Conservation (phyloP, 2,329 filamentous ascomycete species). For the Claviceps citrina region DNA sequence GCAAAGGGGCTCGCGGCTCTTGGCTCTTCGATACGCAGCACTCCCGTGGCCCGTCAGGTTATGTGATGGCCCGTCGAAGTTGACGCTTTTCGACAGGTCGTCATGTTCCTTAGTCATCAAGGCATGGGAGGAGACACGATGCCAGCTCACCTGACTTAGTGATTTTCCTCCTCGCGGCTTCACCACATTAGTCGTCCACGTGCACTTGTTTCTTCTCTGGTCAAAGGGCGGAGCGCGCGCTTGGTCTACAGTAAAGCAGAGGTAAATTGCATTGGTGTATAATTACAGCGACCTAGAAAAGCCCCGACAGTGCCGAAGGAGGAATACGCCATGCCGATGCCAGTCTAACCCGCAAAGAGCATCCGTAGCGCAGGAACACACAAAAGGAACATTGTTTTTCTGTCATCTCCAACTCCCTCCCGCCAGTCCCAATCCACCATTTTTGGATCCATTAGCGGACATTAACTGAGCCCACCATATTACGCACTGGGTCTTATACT, state of each 20-base stretch:
- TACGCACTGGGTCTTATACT: constrained; percentile 17
- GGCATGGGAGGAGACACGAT: neutral
- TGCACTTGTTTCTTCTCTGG: no score
- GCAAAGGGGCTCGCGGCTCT: neutral
- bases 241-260: constrained; percentile 14
- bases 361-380: constrained; percentile 24
- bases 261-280: constrained; percentile 44
- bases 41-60: neutral
- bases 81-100: no score
- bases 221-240: no score
- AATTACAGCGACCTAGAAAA: constrained; percentile 46
- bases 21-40: neutral
- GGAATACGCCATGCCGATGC: constrained; percentile 33
- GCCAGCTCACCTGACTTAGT: neutral
- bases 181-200: no score
- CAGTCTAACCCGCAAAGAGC: constrained; percentile 32
- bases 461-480: constrained; percentile 21
- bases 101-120: constrained; percentile 5
- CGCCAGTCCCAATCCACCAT: constrained; percentile 31
- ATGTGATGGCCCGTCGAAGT: neutral
- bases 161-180: neutral
- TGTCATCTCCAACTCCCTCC: constrained; percentile 26
- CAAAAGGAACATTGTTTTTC: constrained; percentile 16
- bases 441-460: constrained; percentile 26
- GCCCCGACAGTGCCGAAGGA: constrained; percentile 29